Base-by-base conservation (phyloP, 1,139 yeast species). In the Geotrichum reessii region DNA sequence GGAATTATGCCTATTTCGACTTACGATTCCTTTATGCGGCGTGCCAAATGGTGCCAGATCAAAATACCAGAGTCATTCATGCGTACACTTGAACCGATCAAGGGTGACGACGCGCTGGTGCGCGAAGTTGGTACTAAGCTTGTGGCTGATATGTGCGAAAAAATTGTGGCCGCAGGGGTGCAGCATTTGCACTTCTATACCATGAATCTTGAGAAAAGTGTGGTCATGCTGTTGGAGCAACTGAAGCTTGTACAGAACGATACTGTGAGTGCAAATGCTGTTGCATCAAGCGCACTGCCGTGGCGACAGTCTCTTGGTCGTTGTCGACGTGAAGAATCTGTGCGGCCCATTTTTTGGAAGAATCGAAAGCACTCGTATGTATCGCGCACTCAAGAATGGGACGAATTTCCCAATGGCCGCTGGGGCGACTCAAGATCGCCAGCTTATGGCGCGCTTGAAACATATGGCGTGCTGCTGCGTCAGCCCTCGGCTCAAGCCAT, bases 1-100 rank as follows among this genome's bases (percentile, higher is more conserved):
- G 99, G 99, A 25, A 91, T 93, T 73, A 93, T 93, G 99, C 99
- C 99, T 22, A 92, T 93, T 62, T 86, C 96, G 19, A 90, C 97
- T 11, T 92, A 92, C 74, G 89, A 95, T 44, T 85, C 97, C 3
- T 93, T 93, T 70, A 74, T 90, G 64, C 85, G 99, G 75, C 83
- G 99, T 69, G 97, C 97, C 21, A 85, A 84, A 61, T 93, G 98
- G 99, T 90, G 96, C 58, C 86, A 87, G 69, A 85, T 93, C 65
- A 74, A 80, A 48, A 81, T 93, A 63, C 99, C 99, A 4, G 80
- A 81, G 64, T 81, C 82, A 60, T 91, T 92, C 71, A 74, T 85
- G 65, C 85, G 82, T 33, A 81, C 76, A 44, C 78, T 93, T 66
- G 93, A 87, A 59, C 92, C 95, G 24, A 84, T 90, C 65, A 89